Evolutionary conservation across 495 filamentous ascomycete genomes (phyloP).

Genomic region (Hapsidospora chrysogenum): DNA sequence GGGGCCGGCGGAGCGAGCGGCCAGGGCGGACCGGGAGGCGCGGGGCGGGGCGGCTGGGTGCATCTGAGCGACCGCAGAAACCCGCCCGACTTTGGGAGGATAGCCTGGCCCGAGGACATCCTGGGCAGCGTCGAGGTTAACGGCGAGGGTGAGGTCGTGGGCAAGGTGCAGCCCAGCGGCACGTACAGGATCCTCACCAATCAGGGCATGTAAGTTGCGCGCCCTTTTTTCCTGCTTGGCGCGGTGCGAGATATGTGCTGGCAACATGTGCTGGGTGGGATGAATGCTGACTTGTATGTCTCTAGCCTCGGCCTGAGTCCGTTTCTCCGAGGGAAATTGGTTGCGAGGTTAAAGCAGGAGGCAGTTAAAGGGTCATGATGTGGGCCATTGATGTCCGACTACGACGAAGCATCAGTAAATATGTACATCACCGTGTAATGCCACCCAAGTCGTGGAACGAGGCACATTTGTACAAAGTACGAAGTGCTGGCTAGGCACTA

Average conservation of each 20-base stretch:
- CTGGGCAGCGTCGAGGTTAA: constrained; percentile 85
- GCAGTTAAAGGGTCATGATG: constrained; percentile 4
- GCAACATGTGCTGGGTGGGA: not conserved
- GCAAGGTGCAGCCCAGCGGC: constrained; percentile 47
- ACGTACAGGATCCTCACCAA: constrained; percentile 54
- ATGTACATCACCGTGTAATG: too few species aligned
- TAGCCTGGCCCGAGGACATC: constrained; percentile 84
- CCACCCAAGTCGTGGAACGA: too few species aligned
- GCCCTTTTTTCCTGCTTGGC: not conserved
- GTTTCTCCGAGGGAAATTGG: constrained; percentile 37
- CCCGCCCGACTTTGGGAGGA: constrained; percentile 79
- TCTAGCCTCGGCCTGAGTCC: constrained; percentile 35
- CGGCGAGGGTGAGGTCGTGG: constrained; percentile 49
- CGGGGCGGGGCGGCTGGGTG: constrained; percentile 70
- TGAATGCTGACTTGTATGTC: constrained; percentile 5
- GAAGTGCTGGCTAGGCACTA: too few species aligned
- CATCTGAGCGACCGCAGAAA: constrained; percentile 73
- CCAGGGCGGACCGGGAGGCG: constrained; percentile 72
- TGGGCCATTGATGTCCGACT: too few species aligned
- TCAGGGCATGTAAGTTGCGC: constrained; percentile 58
- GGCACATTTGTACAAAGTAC: too few species aligned
- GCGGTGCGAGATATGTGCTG: too few species aligned
- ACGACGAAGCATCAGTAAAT: too few species aligned
- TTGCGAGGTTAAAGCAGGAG: constrained; percentile 30
- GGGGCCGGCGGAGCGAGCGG: constrained; percentile 63